Base-by-base conservation (phyloP, 208 protist species). In the Acanthamoeba healyi region DNA sequence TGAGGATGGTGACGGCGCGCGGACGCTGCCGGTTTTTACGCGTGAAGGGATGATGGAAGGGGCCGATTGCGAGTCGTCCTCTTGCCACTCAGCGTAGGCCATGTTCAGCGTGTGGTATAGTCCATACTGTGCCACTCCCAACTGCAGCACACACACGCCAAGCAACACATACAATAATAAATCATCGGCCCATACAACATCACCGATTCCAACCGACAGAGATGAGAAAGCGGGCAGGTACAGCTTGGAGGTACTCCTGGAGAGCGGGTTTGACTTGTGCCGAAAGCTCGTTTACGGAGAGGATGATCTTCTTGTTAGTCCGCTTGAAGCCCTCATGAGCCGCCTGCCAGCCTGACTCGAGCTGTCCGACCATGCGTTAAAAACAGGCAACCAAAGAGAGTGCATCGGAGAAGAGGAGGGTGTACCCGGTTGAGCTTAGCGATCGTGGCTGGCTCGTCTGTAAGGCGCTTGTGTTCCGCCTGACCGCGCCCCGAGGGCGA, bases 21-120 rank as follows among this genome's bases (percentile, higher is more conserved):
- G 61, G 36, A 36, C 29, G 70, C 70, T 81, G 70, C 38, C 24
- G 2, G 26, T 17, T 49, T 70, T 70, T 1, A 70, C 29, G 61
- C 32, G 61, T 17, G 19, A 14, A 2, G 70, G 70, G 22, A 81
- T 49, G 70, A 81, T 81, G 70, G 36, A 38, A 5, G 70, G 70
- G 1, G 70, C 29, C 38, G 70, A 40, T 24, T 81, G 38, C 14
- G 63, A n/a, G 34, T 29, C 49, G 32, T 81, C 70, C 70, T 81
- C 70, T 24, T 81, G 70, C 70, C 70, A 81, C 40, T 81, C 70
- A 14, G 70, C 70, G 36, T 81, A 81, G 70, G 70, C 70, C 70
- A 81, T 24, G 38, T 81, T 81, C 10, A 81, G 40, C 36, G 70
- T 81, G 40, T 81, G 70, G 40, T 81, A 81, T 15, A 81, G 40